phyloP scores from a whole-genome alignment of 805 yeast genomes.

The Saccharomyces paradoxus region DNA sequence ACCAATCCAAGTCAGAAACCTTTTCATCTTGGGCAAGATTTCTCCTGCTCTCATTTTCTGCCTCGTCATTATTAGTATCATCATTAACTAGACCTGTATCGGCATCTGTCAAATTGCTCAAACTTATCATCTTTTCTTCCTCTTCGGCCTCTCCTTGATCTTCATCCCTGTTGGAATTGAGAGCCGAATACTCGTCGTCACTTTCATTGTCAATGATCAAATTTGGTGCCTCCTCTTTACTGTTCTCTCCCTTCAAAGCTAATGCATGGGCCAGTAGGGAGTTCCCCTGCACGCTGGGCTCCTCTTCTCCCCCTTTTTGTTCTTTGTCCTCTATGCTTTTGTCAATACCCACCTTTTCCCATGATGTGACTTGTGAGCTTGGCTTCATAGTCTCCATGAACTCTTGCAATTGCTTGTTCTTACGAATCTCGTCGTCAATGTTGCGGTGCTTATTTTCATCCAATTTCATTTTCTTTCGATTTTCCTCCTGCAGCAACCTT shows the following conservation, averaged over 20 bases:
- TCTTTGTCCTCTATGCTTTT: constrained; percentile 10
- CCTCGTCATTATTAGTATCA: constrained; percentile 18
- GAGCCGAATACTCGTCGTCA: constrained; percentile 38
- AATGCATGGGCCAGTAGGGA: constrained; percentile 35
- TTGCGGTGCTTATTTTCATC: constrained; percentile 22
- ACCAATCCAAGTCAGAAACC: constrained; percentile 81
- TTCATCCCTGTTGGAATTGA: constrained; percentile 19
- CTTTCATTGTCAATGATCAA: constrained; percentile 32
- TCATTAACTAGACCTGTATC: constrained; percentile 2
- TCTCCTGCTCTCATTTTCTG: constrained; percentile 18
- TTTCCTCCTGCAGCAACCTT: constrained; percentile 35
- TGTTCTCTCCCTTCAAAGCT: constrained; percentile 31
- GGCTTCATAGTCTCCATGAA: constrained; percentile 81
- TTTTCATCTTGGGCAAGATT: constrained; percentile 39
- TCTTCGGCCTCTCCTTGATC: constrained; percentile 31
- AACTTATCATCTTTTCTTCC: constrained; percentile 44
- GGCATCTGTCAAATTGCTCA: constrained; percentile 20
- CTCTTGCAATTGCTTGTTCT: constrained; percentile 65
- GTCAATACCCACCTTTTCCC: constrained; percentile 40
- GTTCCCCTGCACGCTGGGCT: constrained; percentile 30
- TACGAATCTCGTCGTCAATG: constrained; percentile 54
- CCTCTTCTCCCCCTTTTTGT: constrained; percentile 32
- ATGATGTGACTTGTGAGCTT: constrained; percentile 56
- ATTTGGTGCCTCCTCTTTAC: constrained; percentile 11
- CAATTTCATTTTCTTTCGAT: constrained; percentile 27